phyloP scores from a whole-genome alignment of 1,284 basidiomycete genomes.

The Melampsora occidentalis region DNA sequence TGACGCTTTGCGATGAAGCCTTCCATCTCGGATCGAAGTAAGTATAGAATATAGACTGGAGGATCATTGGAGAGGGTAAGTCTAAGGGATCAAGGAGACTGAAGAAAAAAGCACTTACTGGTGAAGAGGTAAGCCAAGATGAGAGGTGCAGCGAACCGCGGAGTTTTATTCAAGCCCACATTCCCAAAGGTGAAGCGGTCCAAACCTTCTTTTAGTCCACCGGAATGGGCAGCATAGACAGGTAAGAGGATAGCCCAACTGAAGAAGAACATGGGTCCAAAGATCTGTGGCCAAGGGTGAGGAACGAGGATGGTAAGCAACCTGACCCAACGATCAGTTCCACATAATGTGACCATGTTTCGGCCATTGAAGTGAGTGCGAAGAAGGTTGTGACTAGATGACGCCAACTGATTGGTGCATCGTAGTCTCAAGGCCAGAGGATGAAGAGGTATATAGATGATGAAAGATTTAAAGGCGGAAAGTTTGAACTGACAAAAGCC shows the following conservation, averaged over 20 bases:
- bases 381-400: conserved; percentile 49
- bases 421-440: neutral
- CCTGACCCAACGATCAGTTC: no score
- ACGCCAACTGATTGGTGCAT: conserved; percentile 58
- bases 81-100: neutral
- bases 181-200: conserved; percentile 79
- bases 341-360: neutral
- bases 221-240: conserved; percentile 58
- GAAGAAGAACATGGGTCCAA: conserved; percentile 46
- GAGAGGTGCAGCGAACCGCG: conserved; percentile 72
- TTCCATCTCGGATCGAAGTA: conserved; percentile 73
- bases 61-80: neutral
- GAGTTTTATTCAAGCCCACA: conserved; percentile 59
- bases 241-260: conserved; percentile 62
- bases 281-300: conserved; percentile 64
- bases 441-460: neutral
- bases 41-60: conserved; percentile 76
- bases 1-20: conserved; percentile 80
- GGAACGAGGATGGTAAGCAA: conserved; percentile 58
- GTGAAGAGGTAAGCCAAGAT: conserved; percentile 72
- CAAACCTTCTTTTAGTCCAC: conserved; percentile 62
- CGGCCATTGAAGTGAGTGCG: neutral
- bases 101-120: conserved; percentile 57
- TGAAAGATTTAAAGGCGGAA: neutral
- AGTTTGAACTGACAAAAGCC: conserved; percentile 58